These are phyloP conservation scores for Fusarium clavum DNA, from an alignment of 2,329 filamentous ascomycete species.

Conservation along the genomic window DNA sequence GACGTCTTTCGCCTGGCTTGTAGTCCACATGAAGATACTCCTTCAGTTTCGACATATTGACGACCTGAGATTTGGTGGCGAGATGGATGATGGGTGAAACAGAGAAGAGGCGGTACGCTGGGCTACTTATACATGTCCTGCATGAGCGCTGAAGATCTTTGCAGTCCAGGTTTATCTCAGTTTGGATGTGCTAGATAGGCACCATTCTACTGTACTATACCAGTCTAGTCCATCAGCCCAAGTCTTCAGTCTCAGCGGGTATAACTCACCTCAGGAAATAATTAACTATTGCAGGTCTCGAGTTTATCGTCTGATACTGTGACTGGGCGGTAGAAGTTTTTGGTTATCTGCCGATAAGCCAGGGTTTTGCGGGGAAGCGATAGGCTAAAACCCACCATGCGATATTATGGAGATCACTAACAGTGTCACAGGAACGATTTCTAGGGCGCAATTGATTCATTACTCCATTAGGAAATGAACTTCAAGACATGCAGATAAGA, in stretches of 20 bases:
- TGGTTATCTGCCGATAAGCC: slow-evolving; percentile 24
- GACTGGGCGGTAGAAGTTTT: slow-evolving; percentile 4
- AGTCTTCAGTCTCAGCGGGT: neutral
- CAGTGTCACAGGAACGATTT: neutral
- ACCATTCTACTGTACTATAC: neutral
- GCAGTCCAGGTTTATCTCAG: neutral
- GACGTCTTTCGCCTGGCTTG: slow-evolving; percentile 55
- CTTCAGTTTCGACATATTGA: slow-evolving; percentile 40
- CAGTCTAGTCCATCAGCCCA: neutral
- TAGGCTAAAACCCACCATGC: slow-evolving; percentile 1
- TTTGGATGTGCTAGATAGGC: neutral
- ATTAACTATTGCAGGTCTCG: neutral
- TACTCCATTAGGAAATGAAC: slow-evolving; percentile 21
- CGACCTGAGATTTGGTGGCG: neutral
- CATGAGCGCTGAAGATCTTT: slow-evolving; percentile 8
- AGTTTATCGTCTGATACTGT: neutral
- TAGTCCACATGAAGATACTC: slow-evolving; percentile 52
- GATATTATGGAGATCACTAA: slow-evolving; percentile 2
- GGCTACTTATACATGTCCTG: slow-evolving; percentile 23
- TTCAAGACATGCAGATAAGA: slow-evolving; percentile 20
- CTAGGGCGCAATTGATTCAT: slow-evolving; percentile 17
- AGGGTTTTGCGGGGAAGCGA: slow-evolving; percentile 26
- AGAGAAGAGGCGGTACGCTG: slow-evolving; percentile 4
- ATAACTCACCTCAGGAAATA: slow-evolving; percentile 1
- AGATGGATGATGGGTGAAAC: slow-evolving; percentile 9